Evolutionary conservation across 1,284 basidiomycete genomes (phyloP), one percentile per base, ranked within the genome.

Genomic region (Xerocomus minutiporus): DNA sequence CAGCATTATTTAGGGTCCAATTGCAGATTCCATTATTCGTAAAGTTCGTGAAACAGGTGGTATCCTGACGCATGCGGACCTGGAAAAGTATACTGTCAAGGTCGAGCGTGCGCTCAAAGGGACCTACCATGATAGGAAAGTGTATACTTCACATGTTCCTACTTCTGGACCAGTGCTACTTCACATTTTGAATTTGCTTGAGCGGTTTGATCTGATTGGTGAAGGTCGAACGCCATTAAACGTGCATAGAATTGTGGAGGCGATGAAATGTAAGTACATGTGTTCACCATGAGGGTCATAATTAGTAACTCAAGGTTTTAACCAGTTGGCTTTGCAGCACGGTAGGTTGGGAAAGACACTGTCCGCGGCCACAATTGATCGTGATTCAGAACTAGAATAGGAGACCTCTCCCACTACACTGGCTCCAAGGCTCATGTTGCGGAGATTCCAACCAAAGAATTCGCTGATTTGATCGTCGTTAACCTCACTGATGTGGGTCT

Each of bases 101-200:
- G 81, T 92, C n/a, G 73, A 80, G 51, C 83, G 75, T 32, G 90
- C 96, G 5, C 73, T 97, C 39, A 67, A 84, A 62, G 88, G 91
- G 5, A 82, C 78, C 0, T 98, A 91, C 70, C 77, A 77, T 26
- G 84, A 84, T 41, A 82, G 83, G 61, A 91, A 81, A 54, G 77
- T 98, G 25, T 97, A 92, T 71, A 93, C 91, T 0, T 82, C 88
- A 0, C 82, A 83, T 62, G 85, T 90, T 9, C 95, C 94, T 6
- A 86, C 88, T 4, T 91, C 84, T 28, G 93, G 92, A 17, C 83
- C 87, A 61, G 88, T 87, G 7, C 71, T 94, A 29, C 68, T 91
- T 41, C 84, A 91, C 64, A 86, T 93, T 78, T 71, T 94, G 25
- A 93, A 94, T 61, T 65, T 92, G 23, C 71, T 91, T 44, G 90